Percentiles rank a stretch among this genome's conserved stretches.
phyloP scores from a whole-genome alignment of 257 asterid genomes.

The Lycium barbarum region DNA sequence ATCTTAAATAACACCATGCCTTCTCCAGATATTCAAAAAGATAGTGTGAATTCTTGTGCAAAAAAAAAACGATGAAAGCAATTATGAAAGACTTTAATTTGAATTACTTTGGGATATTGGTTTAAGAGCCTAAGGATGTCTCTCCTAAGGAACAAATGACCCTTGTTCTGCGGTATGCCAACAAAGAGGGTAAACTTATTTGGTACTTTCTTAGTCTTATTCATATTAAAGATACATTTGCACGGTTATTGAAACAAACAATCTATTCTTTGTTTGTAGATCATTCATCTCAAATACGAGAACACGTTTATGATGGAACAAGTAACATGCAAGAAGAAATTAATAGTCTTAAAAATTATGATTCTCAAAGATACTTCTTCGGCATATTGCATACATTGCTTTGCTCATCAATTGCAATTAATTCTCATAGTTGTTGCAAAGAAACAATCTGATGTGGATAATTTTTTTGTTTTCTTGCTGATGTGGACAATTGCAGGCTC shows the following conservation, averaged over 20 bases:
- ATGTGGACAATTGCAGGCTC: too few species aligned
- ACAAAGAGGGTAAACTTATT: constrained; percentile 3
- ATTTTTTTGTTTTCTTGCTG: background rate
- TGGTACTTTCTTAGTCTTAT: constrained; percentile 25
- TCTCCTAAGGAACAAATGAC: constrained; percentile 30
- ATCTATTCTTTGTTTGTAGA: background rate
- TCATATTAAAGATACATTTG: background rate
- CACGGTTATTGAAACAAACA: background rate
- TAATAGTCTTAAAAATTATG: background rate
- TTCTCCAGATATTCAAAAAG: background rate
- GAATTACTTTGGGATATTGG: background rate
- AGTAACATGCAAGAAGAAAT: background rate
- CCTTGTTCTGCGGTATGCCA: constrained; percentile 16
- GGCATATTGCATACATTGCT: background rate
- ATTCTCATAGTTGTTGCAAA: background rate
- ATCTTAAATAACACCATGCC: background rate
- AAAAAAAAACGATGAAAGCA: background rate
- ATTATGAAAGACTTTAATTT: background rate
- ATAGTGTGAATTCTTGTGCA: background rate
- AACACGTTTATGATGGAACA: background rate
- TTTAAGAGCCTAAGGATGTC: constrained; percentile 31
- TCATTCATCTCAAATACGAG: background rate
- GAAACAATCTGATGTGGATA: background rate
- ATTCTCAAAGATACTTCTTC: background rate
- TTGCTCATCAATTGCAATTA: background rate